Percentiles rank a stretch among this genome's conserved stretches.
These are phyloP conservation scores for Diplodia intermedia DNA, from an alignment of 2,329 filamentous ascomycete genomes.

Conservation along the genomic window DNA sequence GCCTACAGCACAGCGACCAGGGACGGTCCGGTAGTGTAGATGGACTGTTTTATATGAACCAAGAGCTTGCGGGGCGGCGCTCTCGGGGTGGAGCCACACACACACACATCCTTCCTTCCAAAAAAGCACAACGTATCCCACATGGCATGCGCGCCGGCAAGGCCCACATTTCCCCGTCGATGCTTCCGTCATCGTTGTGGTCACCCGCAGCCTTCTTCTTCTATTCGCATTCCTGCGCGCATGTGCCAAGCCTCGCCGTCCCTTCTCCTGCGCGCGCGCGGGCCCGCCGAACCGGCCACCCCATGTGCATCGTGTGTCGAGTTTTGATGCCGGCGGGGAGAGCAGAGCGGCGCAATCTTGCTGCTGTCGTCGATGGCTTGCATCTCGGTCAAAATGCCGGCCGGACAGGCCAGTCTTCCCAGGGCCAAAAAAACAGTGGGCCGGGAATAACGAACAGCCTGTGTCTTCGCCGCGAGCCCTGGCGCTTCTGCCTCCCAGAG, in stretches of 20 bases:
- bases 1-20: too few relatives aligned
- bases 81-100: not conserved
- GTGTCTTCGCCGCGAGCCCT: not conserved
- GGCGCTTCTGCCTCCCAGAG: not conserved
- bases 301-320: too few relatives aligned
- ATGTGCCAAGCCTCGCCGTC: too few relatives aligned
- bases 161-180: too few relatives aligned
- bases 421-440: not conserved
- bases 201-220: too few relatives aligned
- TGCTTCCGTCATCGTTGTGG: too few relatives aligned
- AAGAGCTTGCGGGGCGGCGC: not conserved
- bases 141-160: not conserved
- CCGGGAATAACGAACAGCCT: conserved; percentile 2
- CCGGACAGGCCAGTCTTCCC: too few relatives aligned
- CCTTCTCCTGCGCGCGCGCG: too few relatives aligned
- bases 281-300: too few relatives aligned
- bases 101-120: not conserved
- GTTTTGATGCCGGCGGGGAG: not conserved
- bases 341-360: not conserved
- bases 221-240: too few relatives aligned
- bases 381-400: conserved; percentile 3
- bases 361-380: not conserved
- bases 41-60: not conserved
- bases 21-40: not conserved
- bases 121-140: not conserved